phyloP scores from a whole-genome alignment of 805 yeast species.

The Barnettozyma populi region DNA sequence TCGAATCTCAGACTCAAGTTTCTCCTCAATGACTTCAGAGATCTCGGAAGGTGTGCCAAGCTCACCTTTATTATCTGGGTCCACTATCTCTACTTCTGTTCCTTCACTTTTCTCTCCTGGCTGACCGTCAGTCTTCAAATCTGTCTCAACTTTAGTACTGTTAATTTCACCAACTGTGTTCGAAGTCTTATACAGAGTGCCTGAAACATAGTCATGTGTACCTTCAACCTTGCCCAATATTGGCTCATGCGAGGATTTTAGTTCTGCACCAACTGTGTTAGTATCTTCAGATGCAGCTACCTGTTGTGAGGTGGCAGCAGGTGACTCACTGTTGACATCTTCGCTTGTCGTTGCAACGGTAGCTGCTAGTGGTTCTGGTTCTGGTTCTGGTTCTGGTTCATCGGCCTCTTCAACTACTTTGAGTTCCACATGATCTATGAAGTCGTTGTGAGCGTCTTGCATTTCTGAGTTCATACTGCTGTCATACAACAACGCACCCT shows the following conservation, averaged over 20 bases:
- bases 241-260: neutral
- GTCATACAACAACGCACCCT: conserved; percentile 50
- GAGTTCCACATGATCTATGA: conserved; percentile 15
- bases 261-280: neutral
- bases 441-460: conserved; percentile 9
- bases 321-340: neutral
- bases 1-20: neutral
- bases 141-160: neutral
- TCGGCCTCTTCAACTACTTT: conserved; percentile 12
- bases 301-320: neutral
- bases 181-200: neutral
- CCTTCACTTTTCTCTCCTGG: neutral
- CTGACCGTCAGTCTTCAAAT: neutral
- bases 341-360: neutral
- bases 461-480: conserved; percentile 20
- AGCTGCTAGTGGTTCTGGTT: neutral
- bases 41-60: neutral
- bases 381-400: neutral
- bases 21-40: neutral
- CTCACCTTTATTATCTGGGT: neutral
- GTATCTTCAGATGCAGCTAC: neutral
- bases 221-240: neutral
- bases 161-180: neutral
- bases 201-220: neutral
- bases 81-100: neutral